Evolutionary conservation across 139 green algal species (phyloP).

Genomic region (Eudorina sp.): DNA sequence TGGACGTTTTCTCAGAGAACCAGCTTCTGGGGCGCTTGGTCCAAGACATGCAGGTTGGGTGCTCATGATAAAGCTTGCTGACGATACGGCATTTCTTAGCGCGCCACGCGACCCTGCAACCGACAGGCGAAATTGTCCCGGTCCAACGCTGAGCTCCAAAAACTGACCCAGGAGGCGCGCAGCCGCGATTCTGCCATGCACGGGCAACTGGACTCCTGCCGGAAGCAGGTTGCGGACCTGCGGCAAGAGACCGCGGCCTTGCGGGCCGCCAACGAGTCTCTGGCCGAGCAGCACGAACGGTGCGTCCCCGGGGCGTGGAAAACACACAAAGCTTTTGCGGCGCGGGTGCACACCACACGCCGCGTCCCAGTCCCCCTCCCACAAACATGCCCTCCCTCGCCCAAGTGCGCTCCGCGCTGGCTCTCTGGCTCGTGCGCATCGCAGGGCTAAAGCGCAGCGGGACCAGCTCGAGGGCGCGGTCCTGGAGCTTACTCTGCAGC

Average conservation of each 20-base stretch:
- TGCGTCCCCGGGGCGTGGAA: background rate
- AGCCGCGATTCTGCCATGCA: background rate
- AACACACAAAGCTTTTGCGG: too few species aligned
- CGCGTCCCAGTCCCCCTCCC: too few species aligned
- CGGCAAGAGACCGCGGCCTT: background rate
- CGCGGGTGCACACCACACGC: too few species aligned
- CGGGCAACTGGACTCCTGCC: background rate
- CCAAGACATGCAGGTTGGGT: conserved; percentile 12
- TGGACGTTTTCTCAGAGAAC: conserved; percentile 13
- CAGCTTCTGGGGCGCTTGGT: conserved; percentile 15
- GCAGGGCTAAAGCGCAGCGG: background rate
- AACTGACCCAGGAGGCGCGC: background rate
- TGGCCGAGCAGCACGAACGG: background rate
- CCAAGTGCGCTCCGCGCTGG: too few species aligned
- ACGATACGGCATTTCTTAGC: background rate
- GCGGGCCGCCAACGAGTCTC: background rate
- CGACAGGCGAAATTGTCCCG: background rate
- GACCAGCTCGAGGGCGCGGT: background rate
- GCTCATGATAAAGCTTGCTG: background rate
- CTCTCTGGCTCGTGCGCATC: too few species aligned
- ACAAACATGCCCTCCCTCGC: too few species aligned
- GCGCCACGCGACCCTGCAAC: too few species aligned
- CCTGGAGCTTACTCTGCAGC: background rate
- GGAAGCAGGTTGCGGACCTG: background rate
- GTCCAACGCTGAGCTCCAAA: background rate